Evolutionary conservation across 129 eudicot species (phyloP).

Genomic region (Lactuca saligna): DNA sequence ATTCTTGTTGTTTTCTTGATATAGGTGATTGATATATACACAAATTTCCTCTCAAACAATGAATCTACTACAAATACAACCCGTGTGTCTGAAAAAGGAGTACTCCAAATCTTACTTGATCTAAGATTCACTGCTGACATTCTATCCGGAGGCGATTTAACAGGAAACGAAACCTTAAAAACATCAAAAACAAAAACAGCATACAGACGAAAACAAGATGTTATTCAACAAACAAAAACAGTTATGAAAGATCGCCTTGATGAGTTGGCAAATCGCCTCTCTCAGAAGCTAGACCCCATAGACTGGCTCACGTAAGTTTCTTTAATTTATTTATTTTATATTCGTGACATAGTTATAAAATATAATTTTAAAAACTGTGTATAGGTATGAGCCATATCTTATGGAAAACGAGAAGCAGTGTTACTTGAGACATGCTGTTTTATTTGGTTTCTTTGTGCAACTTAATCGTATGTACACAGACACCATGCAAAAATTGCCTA

Average conservation of each 20-base stretch:
- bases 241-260: conserved; percentile 52
- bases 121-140: conserved; percentile 81
- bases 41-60: conserved; percentile 49
- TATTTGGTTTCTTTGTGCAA: conserved; percentile 96
- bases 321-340: neutral
- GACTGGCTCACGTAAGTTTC: conserved; percentile 93
- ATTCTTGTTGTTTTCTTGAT: conserved; percentile 15
- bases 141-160: conserved; percentile 71
- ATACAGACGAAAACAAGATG: conserved; percentile 74
- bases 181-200: conserved; percentile 46
- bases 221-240: conserved; percentile 46
- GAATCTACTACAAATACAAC: conserved; percentile 42
- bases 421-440: conserved; percentile 82
- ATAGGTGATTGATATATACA: conserved; percentile 71
- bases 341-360: neutral
- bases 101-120: conserved; percentile 80
- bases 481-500: conserved; percentile 68
- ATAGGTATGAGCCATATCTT: conserved; percentile 92
- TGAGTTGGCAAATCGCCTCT: conserved; percentile 53
- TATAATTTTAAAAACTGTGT: conserved; percentile 8
- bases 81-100: conserved; percentile 83
- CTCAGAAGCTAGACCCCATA: conserved; percentile 92
- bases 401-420: conserved; percentile 97
- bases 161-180: conserved; percentile 41
- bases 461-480: conserved; percentile 77